These are phyloP conservation scores for Scenedesmus sp. DNA, from an alignment of 163 green algal species.

Conservation along the genomic window DNA sequence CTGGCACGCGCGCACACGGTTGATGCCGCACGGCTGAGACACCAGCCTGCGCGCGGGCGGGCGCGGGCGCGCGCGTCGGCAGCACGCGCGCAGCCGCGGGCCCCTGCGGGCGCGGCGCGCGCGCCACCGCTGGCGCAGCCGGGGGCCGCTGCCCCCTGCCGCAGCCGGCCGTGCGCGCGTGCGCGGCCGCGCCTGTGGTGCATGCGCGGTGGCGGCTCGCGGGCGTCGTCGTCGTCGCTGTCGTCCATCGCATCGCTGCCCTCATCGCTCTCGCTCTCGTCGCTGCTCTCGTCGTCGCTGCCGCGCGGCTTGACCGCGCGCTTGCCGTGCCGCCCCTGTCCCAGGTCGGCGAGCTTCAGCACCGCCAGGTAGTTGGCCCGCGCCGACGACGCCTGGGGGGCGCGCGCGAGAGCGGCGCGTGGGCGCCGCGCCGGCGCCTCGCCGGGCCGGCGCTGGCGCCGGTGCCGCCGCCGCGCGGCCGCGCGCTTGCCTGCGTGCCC, in stretches of 20 bases:
- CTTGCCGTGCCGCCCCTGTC: constrained; percentile 76
- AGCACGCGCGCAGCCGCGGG: background rate
- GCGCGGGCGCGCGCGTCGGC: background rate
- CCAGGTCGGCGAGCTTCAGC: constrained; percentile 80
- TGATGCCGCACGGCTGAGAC: constrained; percentile 83
- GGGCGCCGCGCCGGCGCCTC: too few species aligned
- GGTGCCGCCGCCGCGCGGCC: constrained; percentile 11
- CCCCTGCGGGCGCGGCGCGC: background rate
- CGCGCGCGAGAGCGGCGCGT: background rate
- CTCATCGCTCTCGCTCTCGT: constrained; percentile 50
- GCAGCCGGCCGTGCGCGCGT: background rate
- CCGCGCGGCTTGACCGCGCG: constrained; percentile 35
- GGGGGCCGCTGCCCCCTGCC: too few species aligned
- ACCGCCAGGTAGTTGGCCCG: constrained; percentile 88
- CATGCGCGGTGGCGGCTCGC: constrained; percentile 60
- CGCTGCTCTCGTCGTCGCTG: background rate
- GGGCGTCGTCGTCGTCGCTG: constrained; percentile 70
- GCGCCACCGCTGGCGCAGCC: too few species aligned
- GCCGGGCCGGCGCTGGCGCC: background rate
- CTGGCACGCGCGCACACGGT: constrained; percentile 89
- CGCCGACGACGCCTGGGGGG: constrained; percentile 63
- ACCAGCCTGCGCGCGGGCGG: constrained; percentile 56
- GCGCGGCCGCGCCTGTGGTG: constrained; percentile 31
- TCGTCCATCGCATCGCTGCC: constrained; percentile 39
- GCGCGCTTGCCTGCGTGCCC: constrained; percentile 75